Evolutionary conservation across 2,329 filamentous ascomycete species (phyloP), one percentile per base, ranked within the genome.

Genomic region (Stemphylium lycopersici): DNA sequence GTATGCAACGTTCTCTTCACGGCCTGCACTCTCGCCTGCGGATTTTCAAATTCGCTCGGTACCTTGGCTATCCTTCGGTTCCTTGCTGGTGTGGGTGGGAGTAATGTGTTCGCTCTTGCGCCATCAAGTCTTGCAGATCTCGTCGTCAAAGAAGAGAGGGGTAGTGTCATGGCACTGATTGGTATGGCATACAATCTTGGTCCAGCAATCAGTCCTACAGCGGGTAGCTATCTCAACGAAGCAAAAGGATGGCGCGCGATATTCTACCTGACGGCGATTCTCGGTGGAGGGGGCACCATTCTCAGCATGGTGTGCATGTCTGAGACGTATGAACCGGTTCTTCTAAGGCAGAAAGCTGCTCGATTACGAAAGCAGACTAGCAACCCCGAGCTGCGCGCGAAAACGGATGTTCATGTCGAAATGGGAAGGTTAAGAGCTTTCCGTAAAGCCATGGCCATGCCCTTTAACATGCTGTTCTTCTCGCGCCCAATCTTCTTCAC

Each of bases 1-100:
- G 66, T 66, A 2, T 81, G 83, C 49, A 89, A 85, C 55, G 66
- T 80, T 12, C 78, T 84, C 55, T 89, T 88, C 70, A 80, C 83
- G 50, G 63, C 81, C 6, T 87, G 83, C 77, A 84, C 83, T 48
- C 79, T 89, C 52, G 84, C 1, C 3, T 71, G 67, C 10, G 70
- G 87, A 15, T 67, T 68, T 18, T 67, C 80, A 12, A 75, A 87
- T 31, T 79, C 86, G 46, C 26, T 48, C 26, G 8, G 34, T 34
- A 41, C 16, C 16, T 41, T 66, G 16, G 44, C 54, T 24, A 78
- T 81, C 11, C 87, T 84, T 61, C 80, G 83, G 3, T 82, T 85
- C 65, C 70, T 84, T 34, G 54, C 63, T 12, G 70, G 71, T 11
- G 43, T 53, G 39, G 56, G 58, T n/a, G 60, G 57, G 2, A 51